phyloP scores from a whole-genome alignment of 148 eudicot species.

The Dianthus caryophyllus region DNA sequence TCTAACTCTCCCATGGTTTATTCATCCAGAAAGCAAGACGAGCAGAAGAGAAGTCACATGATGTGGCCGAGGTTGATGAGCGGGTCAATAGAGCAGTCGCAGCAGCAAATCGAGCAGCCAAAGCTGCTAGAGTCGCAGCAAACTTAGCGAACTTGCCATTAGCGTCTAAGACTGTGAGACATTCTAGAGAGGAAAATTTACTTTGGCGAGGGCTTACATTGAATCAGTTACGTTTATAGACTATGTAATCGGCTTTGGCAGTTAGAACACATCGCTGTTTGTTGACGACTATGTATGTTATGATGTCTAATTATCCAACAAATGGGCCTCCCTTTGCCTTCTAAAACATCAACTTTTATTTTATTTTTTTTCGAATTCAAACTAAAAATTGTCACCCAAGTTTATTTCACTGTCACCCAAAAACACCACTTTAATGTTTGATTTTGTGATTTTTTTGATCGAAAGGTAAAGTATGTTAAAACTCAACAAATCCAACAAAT shows the following conservation, averaged over 20 bases:
- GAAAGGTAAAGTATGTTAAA: no score
- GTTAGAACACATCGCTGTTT: conserved; percentile 11
- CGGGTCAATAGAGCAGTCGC: conserved; percentile 78
- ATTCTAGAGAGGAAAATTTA: conserved; percentile 2
- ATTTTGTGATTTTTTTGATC: no score
- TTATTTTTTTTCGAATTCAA: no score
- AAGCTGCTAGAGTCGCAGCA: conserved; percentile 80
- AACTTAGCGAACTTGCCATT: neutral
- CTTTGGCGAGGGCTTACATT: conserved; percentile 6
- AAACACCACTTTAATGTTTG: no score
- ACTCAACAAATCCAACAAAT: no score
- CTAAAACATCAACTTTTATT: no score
- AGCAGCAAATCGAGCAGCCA: conserved; percentile 82
- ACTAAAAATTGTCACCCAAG: no score
- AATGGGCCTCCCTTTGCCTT: no score
- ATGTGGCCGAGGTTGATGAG: conserved; percentile 82
- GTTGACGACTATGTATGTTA: no score
- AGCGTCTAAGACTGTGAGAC: conserved; percentile 5
- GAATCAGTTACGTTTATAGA: neutral
- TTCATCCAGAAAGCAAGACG: conserved; percentile 72
- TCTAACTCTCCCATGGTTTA: neutral
- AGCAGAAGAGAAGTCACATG: conserved; percentile 78
- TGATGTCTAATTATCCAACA: no score
- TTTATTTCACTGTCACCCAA: no score
- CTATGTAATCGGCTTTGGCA: conserved; percentile 23